Evolutionary conservation across 495 filamentous ascomycete species (phyloP).

Genomic region (Hamigera avellanea): DNA sequence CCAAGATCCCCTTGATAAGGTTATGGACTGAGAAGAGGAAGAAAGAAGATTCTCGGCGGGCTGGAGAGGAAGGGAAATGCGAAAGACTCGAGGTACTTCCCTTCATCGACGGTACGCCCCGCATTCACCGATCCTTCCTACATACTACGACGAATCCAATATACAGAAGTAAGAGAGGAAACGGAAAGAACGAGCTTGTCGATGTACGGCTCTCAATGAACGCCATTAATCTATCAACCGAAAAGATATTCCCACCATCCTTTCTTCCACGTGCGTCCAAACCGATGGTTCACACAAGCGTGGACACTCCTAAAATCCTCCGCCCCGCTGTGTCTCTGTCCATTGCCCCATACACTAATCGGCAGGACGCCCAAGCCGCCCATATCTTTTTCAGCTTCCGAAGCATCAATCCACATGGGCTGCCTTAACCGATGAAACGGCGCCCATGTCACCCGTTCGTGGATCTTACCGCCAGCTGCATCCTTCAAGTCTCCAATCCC

Average conservation of each 20-base stretch:
- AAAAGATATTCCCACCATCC: constrained; percentile 24
- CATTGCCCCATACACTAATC: constrained; percentile 33
- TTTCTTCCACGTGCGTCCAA: constrained; percentile 29
- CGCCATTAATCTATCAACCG: constrained; percentile 3
- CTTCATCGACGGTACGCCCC: too few species aligned
- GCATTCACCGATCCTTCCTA: too few species aligned
- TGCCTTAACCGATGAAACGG: constrained; percentile 24
- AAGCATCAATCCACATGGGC: constrained; percentile 21
- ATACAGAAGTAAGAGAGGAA: too few species aligned
- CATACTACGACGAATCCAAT: too few species aligned
- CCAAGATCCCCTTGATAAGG: too few species aligned
- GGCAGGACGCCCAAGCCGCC: constrained; percentile 30
- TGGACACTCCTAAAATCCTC: constrained; percentile 17
- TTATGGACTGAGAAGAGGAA: too few species aligned
- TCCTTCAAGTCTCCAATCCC: constrained; percentile 15
- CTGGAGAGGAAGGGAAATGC: too few species aligned
- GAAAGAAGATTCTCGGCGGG: too few species aligned
- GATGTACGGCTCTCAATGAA: too few species aligned
- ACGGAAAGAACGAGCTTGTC: too few species aligned
- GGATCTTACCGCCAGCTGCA: constrained; percentile 1
- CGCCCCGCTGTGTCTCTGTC: constrained; percentile 29
- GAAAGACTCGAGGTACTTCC: too few species aligned
- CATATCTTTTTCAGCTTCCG: constrained; percentile 11
- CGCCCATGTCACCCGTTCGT: constrained; percentile 29
- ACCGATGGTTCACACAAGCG: constrained; percentile 33